Base-by-base conservation (phyloP, 768 basidiomycete genomes). In the Tubosaeta brunneosetosa region DNA sequence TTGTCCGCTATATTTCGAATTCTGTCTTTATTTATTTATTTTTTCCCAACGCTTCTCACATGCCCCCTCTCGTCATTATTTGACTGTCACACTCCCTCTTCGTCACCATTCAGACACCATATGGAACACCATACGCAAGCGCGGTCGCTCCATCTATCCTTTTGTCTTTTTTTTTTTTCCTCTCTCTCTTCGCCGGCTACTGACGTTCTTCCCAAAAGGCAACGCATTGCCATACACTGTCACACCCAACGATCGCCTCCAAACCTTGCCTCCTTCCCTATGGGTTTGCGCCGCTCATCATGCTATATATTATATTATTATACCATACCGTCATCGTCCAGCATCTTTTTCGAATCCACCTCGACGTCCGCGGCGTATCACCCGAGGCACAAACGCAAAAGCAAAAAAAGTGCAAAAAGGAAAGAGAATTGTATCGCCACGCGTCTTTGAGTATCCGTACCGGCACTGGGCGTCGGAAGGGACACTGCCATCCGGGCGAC, bases 31-130 rank as follows among this genome's bases (percentile, higher is more conserved):
- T 36, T 44, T 37, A 13, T 44, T 29, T 36, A 19, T 40, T 43
- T 42, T 34, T 34, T 36, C 22, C 22, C 42, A 29, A 41, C 19
- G 29, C 26, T 44, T 44, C 48, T 12, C 49, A 42, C 29, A 16
- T 26, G n/a, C 3, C 19, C 40, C 29, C 42, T 44, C 26, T 50
- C 50, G 50, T 50, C 42, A 50, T 50, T 36, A 50, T 50, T 34
- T 44, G 31, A 25, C 38, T 40, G 38, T 46, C 40, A 40, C 51
- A 19, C 51, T 47, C 38, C 14, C 36, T 37, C 36, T 37, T 37
- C n/a, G 36, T 37, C 31, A 40, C 27, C 40, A 16, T 22, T 42
- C 41, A 42, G 31, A 33, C 19, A 42, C 42, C 26, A 27, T 6
- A 43, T 43, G 42, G 29, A 25, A 31, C 16, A 16, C 10, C 6